Evolutionary conservation across 768 basidiomycete genomes (phyloP).

Genomic region (Tremella mesenterica): DNA sequence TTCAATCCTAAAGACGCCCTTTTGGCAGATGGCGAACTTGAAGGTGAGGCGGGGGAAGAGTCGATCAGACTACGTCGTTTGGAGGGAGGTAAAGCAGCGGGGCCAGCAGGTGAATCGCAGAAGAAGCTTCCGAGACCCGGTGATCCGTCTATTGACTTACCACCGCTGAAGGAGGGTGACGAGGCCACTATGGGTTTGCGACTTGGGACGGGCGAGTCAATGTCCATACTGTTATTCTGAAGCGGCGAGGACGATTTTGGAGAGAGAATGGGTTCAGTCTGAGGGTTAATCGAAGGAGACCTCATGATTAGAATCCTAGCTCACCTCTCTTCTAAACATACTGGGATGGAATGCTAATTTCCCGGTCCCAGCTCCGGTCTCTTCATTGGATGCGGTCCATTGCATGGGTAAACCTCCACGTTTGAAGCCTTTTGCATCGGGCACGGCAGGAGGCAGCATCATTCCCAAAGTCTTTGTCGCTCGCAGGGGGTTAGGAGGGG

Average conservation of each 20-base stretch:
- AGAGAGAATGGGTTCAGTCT: constrained; percentile 29
- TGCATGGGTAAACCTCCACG: constrained; percentile 28
- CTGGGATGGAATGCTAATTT: constrained; percentile 23
- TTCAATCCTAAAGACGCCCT: constrained; percentile 24
- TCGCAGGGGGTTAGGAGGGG: constrained; percentile 12
- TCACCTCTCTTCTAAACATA: constrained; percentile 29
- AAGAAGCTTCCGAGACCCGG: constrained; percentile 39
- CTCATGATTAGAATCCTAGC: not conserved
- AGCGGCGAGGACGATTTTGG: constrained; percentile 9
- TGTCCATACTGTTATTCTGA: constrained; percentile 22
- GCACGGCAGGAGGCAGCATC: constrained; percentile 38
- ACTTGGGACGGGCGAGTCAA: constrained; percentile 29
- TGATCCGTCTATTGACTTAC: constrained; percentile 21
- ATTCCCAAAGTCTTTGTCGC: constrained; percentile 18
- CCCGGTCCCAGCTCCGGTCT: constrained; percentile 10
- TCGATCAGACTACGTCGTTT: constrained; percentile 28
- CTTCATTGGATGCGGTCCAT: constrained; percentile 34
- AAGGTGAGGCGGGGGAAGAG: constrained; percentile 37
- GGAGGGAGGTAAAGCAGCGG: constrained; percentile 15
- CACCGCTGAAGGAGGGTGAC: constrained; percentile 19
- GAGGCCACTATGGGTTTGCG: constrained; percentile 8
- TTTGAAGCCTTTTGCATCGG: constrained; percentile 13
- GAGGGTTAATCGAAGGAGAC: not conserved
- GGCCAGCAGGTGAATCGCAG: constrained; percentile 37
- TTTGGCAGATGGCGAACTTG: constrained; percentile 38